Percentiles rank a stretch among this genome's conserved stretches.
Evolutionary conservation across 257 asterid genomes (phyloP).

Genomic region (Jacaranda copaia): DNA sequence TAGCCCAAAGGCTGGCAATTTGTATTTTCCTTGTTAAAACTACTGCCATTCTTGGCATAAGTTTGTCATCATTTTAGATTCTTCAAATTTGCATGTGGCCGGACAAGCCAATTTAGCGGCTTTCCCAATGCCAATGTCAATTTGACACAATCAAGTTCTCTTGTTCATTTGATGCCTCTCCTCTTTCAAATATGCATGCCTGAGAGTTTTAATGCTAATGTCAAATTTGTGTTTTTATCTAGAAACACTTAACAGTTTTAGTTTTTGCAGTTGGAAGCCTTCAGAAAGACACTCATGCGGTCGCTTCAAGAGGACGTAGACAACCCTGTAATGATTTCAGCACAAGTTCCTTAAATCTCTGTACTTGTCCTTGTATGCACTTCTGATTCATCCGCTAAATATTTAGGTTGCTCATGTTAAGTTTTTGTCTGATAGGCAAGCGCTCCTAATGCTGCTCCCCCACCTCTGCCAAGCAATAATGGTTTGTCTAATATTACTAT

Average conservation of each 20-base stretch:
- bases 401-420: conserved; percentile 19
- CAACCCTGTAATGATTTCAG: conserved; percentile 51
- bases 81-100: neutral
- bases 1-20: neutral
- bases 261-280: conserved; percentile 77
- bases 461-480: conserved; percentile 38
- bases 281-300: conserved; percentile 89
- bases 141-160: neutral
- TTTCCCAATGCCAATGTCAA: neutral
- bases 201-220: neutral
- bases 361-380: neutral
- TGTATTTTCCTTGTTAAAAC: neutral
- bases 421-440: conserved; percentile 53
- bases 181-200: neutral
- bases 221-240: conserved; percentile 21
- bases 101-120: neutral
- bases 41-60: neutral
- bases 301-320: conserved; percentile 92
- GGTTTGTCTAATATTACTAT: conserved; percentile 41
- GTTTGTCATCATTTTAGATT: neutral
- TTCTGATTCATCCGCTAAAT: neutral
- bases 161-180: neutral
- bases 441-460: conserved; percentile 44
- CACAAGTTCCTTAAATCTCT: neutral
- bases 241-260: conserved; percentile 34